Evolutionary conservation across 2,329 filamentous ascomycete species (phyloP), one percentile per base, ranked within the genome.

Genomic region (Colletotrichum musae): DNA sequence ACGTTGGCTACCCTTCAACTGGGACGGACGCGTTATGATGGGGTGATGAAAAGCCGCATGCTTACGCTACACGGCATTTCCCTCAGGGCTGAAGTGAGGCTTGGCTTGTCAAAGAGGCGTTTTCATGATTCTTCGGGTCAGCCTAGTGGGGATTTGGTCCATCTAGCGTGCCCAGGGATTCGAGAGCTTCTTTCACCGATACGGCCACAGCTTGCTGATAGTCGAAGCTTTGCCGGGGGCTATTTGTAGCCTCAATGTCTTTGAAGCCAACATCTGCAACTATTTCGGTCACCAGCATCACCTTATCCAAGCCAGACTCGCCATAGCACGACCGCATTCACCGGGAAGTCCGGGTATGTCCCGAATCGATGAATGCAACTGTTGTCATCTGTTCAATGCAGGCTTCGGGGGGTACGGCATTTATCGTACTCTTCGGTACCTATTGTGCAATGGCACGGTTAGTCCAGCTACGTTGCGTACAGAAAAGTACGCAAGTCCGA

Each of bases 321-420:
- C 80, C 21, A 24, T 2, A 24, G 79, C 52, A 79, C 72, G n/a
- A 77, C 73, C 4, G 78, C 79, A 24, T 72, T 79, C 2, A 36
- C 79, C 79, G 3, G 77, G 12, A 73, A 75, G 48, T 75, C 80
- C 53, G 79, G 79, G 1, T 66, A 73, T 63, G 77, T 80, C 6
- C 77, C 79, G 9, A 10, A 39, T 72, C 16, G 74, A 74, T 32
- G 74, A 78, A 1, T 81, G 79, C 67, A 78, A 80, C 48, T 71
- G 76, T 26, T 73, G 79, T 57, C 79, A 80, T 56, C 62, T 61
- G 61, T 80, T 76, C 62, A 64, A 80, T 32, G 79, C 78, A 1
- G 77, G 70, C 62, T 81, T 79, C 57, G 74, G 68, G 18, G 78
- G 73, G 80, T 61, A 53, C 77, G 16, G 77, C 75, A 5, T 79